These are phyloP conservation scores for Trametes punicea DNA, from an alignment of 768 basidiomycete species.

Conservation along the genomic window DNA sequence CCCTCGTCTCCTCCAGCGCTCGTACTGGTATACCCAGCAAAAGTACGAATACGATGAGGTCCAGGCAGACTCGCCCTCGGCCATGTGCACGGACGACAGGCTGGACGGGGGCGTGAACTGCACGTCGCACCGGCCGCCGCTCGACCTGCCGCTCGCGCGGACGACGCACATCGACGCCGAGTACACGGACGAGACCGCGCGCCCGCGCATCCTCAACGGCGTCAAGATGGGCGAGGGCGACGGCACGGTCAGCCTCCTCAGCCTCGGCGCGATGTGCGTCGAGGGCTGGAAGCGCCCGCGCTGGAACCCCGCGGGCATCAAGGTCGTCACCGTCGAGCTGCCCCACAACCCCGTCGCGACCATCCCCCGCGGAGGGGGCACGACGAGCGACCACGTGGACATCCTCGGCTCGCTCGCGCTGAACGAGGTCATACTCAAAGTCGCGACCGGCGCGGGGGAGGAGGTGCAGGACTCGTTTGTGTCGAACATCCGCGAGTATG, in stretches of 20 bases:
- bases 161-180: slow-evolving; percentile 84
- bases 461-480: slow-evolving; percentile 69
- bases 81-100: slow-evolving; percentile 33
- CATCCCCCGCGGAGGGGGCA: slow-evolving; percentile 87
- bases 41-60: slow-evolving; percentile 65
- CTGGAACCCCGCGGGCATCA: slow-evolving; percentile 93
- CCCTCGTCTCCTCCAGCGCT: slow-evolving; percentile 48
- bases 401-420: slow-evolving; percentile 65
- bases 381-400: slow-evolving; percentile 86
- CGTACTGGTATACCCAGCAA: slow-evolving; percentile 85
- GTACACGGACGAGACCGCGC: slow-evolving; percentile 60
- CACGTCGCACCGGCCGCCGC: slow-evolving; percentile 39
- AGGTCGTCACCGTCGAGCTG: slow-evolving; percentile 83
- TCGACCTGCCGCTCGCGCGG: slow-evolving; percentile 54
- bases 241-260: slow-evolving; percentile 84
- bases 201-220: slow-evolving; percentile 74
- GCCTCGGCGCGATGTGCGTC: slow-evolving; percentile 93
- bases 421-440: slow-evolving; percentile 89
- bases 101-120: slow-evolving; percentile 37
- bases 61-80: slow-evolving; percentile 40
- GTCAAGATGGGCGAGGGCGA: slow-evolving; percentile 95
- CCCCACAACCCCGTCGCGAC: slow-evolving; percentile 71
- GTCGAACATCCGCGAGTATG: slow-evolving; percentile 77
- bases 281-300: slow-evolving; percentile 87
- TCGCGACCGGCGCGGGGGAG: slow-evolving; percentile 79